Base-by-base conservation (phyloP, 164 flowering plant species). In the Vitis riparia region DNA sequence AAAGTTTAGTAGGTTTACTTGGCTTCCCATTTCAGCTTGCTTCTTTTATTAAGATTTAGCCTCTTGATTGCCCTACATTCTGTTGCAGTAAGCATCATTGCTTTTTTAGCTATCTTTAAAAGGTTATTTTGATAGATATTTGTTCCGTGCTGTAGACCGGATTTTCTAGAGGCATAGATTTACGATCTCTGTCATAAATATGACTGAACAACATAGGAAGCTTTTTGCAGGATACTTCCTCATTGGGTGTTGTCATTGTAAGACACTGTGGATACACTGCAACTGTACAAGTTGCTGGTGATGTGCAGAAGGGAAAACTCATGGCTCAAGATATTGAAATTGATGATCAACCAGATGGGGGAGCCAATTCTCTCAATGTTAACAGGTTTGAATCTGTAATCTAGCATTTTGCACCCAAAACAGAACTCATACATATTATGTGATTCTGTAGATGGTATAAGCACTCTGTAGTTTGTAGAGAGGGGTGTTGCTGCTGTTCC, bases 331-430 rank as follows among this genome's bases (percentile, higher is more conserved):
- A 87, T 70, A 80, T 92, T 62, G 80, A 83, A 55, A 73, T 89
- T 73, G 90, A 86, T 62, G 95, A 92, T 76, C 98, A 88, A 76
- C 93, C 84, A 23, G 91, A 88, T 68, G 98, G 98, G 69, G 98
- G 97, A 59, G 88, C 98, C 51, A 90, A 90, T 82, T 83, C 97
- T 63, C 88, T 94, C 66, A 94, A 91, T 61, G 65, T 91, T 63
- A 85, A 92, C 81, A 94, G 98, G 98, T 91, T 12, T 69, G 74
- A 56, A n/a, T 62, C 3, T 17, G 12, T 37, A 50, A 19, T 23
- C 8, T 37, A 23, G 11, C 27, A 61, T 12, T 29, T 61, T 29
- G 12, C 30, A 17, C 11, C 6, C 13, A 8, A 9, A 61, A 11
- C n/a, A 23, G 63, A 27, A 23, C 47, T 7, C 44, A 32, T 32